phyloP scores from a whole-genome alignment of 1,139 yeast genomes.

The Magnusiomyces tetraspermus region DNA sequence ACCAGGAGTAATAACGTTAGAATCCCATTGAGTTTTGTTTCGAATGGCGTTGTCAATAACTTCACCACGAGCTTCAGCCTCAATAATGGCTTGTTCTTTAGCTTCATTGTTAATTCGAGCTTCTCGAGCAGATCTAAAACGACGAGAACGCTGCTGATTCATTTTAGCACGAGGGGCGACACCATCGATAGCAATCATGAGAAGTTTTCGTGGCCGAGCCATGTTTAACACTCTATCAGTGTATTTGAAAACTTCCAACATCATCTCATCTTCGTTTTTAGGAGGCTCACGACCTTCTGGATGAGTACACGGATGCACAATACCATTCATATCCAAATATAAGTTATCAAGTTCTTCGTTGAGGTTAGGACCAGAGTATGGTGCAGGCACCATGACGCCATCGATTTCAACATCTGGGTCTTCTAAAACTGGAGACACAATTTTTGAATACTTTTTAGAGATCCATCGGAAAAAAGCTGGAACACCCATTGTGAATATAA shows the following conservation, averaged over 20 bases:
- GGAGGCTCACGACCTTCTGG: conserved; percentile 94
- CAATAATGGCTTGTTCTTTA: conserved; percentile 37
- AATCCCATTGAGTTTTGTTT: conserved; percentile 60
- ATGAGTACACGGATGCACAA: conserved; percentile 95
- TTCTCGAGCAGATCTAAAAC: conserved; percentile 91
- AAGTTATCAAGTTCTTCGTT: conserved; percentile 92
- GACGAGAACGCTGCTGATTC: conserved; percentile 97
- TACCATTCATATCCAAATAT: conserved; percentile 93
- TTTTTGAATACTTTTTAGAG: conserved; percentile 86
- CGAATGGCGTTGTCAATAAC: conserved; percentile 35
- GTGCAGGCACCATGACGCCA: conserved; percentile 54
- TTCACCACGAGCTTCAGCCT: conserved; percentile 39
- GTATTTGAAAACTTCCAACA: conserved; percentile 77
- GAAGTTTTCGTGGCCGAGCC: conserved; percentile 89
- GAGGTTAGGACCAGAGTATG: conserved; percentile 71
- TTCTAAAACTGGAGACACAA: conserved; percentile 81
- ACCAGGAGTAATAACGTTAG: conserved; percentile 95
- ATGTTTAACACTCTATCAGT: conserved; percentile 82
- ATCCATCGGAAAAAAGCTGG: conserved; percentile 98
- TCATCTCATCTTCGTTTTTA: conserved; percentile 91
- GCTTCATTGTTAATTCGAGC: conserved; percentile 46
- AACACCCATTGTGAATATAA: conserved; percentile 41
- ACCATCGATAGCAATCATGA: conserved; percentile 93
- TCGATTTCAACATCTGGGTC: conserved; percentile 51
- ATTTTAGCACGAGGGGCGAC: conserved; percentile 99